Base-by-base conservation (phyloP, 306 rosid species). In the Glycyrrhiza uralensis region DNA sequence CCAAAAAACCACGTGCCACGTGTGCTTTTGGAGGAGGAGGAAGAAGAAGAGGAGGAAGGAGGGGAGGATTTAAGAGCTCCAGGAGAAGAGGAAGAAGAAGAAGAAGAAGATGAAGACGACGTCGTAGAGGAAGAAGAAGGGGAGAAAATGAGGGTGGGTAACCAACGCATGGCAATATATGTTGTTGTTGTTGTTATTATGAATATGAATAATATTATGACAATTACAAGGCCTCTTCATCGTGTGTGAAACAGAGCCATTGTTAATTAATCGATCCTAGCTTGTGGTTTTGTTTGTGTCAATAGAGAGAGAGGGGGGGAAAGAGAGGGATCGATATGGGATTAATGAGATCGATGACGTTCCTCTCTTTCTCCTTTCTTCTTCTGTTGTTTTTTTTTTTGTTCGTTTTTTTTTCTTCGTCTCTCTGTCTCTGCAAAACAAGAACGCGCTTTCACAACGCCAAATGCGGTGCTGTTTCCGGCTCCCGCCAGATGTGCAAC, bases 101-200 rank as follows among this genome's bases (percentile, higher is more conserved):
- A 0, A 0, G 80, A 23, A 1, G 41, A 23, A 0, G 68, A 14
- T 0, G 49, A n/a, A 0, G 79, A 18, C 7, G 64, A 22, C 1
- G 63, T 2, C 2, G 72, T 6, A 0, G 57, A n/a, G 1, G 85
- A 68, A 0, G 82, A 52, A 5, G 88, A 72, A 8, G 86, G 66
- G 2, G 92, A 77, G 75, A 81, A 90, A 22, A 87, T 45, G 38
- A 84, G 50, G 63, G 75, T 80, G 47, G 87, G 83, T 8, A 94
- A 85, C 97, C 99, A 91, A 52, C 93, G 87, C 99, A 94, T 90
- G 59, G 65, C 51, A 32, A 35, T 18, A n/a, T 4, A 28, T 36
- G 7, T n/a, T n/a, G n/a, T n/a, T n/a, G n/a, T n/a, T n/a, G 1
- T 23, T 24, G 26, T 7, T 0, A 60, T 33, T 0, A 62, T 39